Evolutionary conservation across 306 rosid species (phyloP).

Genomic region (Lathyrus sativus): DNA sequence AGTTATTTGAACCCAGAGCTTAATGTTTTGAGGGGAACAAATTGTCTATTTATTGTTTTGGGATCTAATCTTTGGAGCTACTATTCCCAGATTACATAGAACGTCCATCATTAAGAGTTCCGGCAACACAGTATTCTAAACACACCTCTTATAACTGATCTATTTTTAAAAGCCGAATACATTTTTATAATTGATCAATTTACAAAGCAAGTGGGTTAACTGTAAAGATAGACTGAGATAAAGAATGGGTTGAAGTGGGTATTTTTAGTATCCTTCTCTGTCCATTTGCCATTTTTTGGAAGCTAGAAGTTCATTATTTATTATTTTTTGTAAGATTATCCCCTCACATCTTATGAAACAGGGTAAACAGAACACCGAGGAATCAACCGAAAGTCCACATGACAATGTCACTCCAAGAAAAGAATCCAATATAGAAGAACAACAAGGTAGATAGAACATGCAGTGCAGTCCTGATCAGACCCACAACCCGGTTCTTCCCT

Average conservation of each 20-base stretch:
- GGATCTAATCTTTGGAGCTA: constrained; percentile 18
- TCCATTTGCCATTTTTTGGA: constrained; percentile 13
- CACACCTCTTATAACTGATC: neutral
- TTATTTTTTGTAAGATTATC: constrained; percentile 33
- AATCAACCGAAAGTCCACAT: constrained; percentile 42
- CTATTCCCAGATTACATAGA: constrained; percentile 17
- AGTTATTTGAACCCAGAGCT: constrained; percentile 18
- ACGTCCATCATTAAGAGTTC: neutral
- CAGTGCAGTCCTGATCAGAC: constrained; percentile 24
- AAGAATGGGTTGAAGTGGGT: neutral
- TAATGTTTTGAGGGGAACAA: constrained; percentile 10
- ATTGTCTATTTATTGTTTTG: constrained; percentile 6
- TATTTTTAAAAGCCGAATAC: neutral
- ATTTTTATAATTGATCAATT: constrained; percentile 3
- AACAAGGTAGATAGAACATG: constrained; percentile 37
- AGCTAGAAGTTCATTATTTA: constrained; percentile 7
- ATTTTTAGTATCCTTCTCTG: neutral
- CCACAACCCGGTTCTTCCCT: constrained; percentile 14
- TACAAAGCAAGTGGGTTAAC: neutral
- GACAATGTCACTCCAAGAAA: constrained; percentile 37
- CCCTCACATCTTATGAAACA: constrained; percentile 40
- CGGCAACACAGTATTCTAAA: neutral
- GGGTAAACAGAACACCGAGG: constrained; percentile 50
- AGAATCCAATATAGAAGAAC: constrained; percentile 40
- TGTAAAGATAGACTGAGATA: neutral